Base-by-base conservation (phyloP, 2,329 filamentous ascomycete genomes). In the Fusarium verticillioides region DNA sequence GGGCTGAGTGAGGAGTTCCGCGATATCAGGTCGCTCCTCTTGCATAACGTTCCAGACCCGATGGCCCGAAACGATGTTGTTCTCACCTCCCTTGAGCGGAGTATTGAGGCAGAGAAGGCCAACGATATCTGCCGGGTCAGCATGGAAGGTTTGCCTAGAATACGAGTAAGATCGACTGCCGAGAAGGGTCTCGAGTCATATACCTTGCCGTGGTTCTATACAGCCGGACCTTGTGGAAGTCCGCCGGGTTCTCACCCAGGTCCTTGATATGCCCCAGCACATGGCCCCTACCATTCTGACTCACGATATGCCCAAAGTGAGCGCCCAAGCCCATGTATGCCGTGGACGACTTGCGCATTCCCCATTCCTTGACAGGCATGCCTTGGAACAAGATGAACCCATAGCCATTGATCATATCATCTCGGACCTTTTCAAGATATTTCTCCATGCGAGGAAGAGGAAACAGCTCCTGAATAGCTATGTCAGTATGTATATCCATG, bases 361-460 rank as follows among this genome's bases (percentile, higher is more conserved):
- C 91, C 94, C 94, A 97, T 82, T 88, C 79, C 37, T 88, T 78
- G 2, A 95, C 93, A 2, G 94, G 94, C 78, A 97, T 91, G 66
- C 92, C 91, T 81, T 95, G 96, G 86, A 96, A 96, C n/a, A 97
- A 87, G 72, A 96, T 92, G 84, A 97, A 97, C 18, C 94, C 94
- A 78, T 95, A 95, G 72, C 94, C 94, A 79, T 96, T 89, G 57
- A 96, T 82, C 36, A 86, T 80, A 66, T 84, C 82, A 11, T 79
- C 69, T 28, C 84, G 82, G 7, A 84, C 76, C 21, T 67, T 49
- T 19, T 70, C 54, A 37, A 86, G 81, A 63, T 19, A 84, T 77
- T 18, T 66, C 74, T 26, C 58, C 15, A 70, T 46, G 2, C 28
- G 62, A 21, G 83, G 81, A 5, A 85, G 81, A 6, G 80, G 77